Evolutionary conservation across 176 grass and related monocot species (phyloP).

Genomic region (Carex parvula): DNA sequence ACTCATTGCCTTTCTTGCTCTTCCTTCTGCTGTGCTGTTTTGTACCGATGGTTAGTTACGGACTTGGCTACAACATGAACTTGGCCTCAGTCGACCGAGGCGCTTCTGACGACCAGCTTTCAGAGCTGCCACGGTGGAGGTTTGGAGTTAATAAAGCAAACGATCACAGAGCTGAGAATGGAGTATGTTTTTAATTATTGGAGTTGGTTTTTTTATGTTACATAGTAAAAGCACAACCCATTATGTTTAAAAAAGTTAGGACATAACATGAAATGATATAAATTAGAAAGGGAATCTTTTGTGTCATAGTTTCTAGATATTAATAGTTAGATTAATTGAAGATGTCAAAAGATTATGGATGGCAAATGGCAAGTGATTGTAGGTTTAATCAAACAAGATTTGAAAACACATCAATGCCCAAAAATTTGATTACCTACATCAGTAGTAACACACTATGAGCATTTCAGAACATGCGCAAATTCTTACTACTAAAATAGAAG

Average conservation of each 20-base stretch:
- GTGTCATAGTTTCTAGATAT: background rate
- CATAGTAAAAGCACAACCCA: background rate
- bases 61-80: constrained; percentile 90
- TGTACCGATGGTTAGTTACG: constrained; percentile 67
- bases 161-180: constrained; percentile 33
- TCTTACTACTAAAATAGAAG: background rate
- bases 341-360: background rate
- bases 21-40: constrained; percentile 95
- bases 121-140: constrained; percentile 59
- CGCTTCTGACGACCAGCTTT: constrained; percentile 85
- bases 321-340: background rate
- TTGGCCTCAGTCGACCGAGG: constrained; percentile 59
- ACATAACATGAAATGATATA: background rate
- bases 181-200: constrained; percentile 9
- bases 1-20: constrained; percentile 94
- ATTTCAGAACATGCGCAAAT: too few relatives aligned
- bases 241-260: background rate
- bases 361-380: background rate
- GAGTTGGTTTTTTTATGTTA: background rate
- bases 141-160: constrained; percentile 42
- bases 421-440: background rate
- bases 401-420: background rate
- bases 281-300: background rate
- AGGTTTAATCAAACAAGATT: background rate
- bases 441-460: background rate